Base-by-base conservation (phyloP, 2,329 filamentous ascomycete genomes). In the Fusarium concolor region DNA sequence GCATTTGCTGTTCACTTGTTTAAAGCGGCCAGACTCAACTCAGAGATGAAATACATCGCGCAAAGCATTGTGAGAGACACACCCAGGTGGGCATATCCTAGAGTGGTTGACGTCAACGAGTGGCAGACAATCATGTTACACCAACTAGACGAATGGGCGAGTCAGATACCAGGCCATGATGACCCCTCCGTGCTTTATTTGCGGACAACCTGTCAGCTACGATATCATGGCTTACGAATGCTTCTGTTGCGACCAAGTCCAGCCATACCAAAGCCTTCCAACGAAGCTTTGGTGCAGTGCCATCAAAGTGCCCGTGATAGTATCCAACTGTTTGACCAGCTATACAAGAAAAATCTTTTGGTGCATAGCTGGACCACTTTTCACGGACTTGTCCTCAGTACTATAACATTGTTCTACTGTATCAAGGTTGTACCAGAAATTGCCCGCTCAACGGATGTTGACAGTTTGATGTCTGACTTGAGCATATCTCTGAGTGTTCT, bases 21-120 rank as follows among this genome's bases (percentile, higher is more conserved):
- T 70, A 79, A 74, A 46, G 77, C 83, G 1, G 76, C 82, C 0
- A 81, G 78, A 18, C 75, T 86, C 8, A 87, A 86, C 56, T 87
- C 85, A 0, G 85, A 87, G 67, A 86, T 87, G n/a, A 87, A 87
- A 73, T 86, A 86, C 46, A 78, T 87, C 4, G 81, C 84, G 35
- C 85, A 87, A 54, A 86, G 84, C 52, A 80, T 87, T 52, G 79
- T 80, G n/a, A 78, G 81, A 24, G 78, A 80, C 6, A 76, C 79
- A 0, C 84, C 84, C 0, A 73, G 74, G 9, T 86, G 86, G 52
- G 82, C 84, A 0, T 85, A 82, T 38, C 84, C 84, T 0, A 75
- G 79, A 3, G 75, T 85, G 2, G 75, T 78, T 10, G 79, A 85
- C 43, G 79, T 85, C 5, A 67, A 78, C 17, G 69, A 75, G 2